A percentile compares a stretch with the other conserved stretches of the same genome.
phyloP scores from a whole-genome alignment of 140 eudicot genomes.

The Anethum foeniculum region DNA sequence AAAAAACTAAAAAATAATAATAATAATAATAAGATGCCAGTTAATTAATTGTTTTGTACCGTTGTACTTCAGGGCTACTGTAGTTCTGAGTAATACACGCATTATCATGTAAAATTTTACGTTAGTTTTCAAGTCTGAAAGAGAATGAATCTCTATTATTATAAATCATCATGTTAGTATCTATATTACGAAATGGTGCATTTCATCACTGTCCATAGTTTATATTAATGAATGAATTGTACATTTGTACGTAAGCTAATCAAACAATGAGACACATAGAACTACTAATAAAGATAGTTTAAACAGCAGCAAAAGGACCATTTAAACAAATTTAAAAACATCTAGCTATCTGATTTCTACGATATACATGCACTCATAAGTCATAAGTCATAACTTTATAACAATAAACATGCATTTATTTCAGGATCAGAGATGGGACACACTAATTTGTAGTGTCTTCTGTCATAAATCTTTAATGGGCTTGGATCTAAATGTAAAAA shows the following conservation, averaged over 20 bases:
- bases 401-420: slow-evolving; percentile 2
- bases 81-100: background rate
- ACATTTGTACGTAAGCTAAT: background rate
- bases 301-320: background rate
- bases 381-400: background rate
- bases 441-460: background rate
- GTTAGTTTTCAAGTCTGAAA: background rate
- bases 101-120: background rate
- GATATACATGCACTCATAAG: background rate
- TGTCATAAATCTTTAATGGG: background rate
- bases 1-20: no score
- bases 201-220: background rate
- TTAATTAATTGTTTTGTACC: background rate
- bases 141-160: background rate
- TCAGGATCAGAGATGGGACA: slow-evolving; percentile 7
- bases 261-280: background rate
- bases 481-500: background rate
- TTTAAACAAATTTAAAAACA: background rate
- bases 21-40: background rate
- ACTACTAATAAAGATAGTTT: background rate
- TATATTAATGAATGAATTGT: background rate
- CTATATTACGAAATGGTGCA: background rate
- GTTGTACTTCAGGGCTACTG: background rate
- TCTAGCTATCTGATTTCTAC: background rate
- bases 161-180: background rate